phyloP scores from a whole-genome alignment of 2,329 filamentous ascomycete species.

The Lasiodiplodia gonubiensis region DNA sequence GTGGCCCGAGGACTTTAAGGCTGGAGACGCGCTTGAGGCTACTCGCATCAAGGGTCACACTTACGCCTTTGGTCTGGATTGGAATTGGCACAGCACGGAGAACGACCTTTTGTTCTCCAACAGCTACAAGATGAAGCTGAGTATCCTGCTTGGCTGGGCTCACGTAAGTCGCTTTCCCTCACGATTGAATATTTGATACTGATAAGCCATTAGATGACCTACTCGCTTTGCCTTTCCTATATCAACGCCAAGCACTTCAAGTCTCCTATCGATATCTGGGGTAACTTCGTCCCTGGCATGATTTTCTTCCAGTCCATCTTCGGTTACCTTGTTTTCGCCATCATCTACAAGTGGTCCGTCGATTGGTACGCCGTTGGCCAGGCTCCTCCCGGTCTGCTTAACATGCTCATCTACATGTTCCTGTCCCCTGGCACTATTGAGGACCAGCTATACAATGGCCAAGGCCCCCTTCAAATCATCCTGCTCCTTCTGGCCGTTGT shows the following conservation, averaged over 20 bases:
- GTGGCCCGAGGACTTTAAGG: constrained; percentile 73
- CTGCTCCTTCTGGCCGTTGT: constrained; percentile 80
- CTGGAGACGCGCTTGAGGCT: constrained; percentile 69
- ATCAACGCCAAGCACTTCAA: constrained; percentile 96
- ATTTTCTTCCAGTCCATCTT: constrained; percentile 99
- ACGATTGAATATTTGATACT: constrained; percentile 3
- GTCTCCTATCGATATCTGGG: constrained; percentile 93
- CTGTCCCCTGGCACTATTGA: constrained; percentile 79
- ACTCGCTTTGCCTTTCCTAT: constrained; percentile 89
- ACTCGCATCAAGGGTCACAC: constrained; percentile 73
- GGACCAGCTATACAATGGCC: constrained; percentile 77
- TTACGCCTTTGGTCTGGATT: constrained; percentile 95
- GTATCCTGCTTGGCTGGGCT: constrained; percentile 94
- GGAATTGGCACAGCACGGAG: constrained; percentile 94
- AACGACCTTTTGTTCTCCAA: constrained; percentile 96
- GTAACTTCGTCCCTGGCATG: constrained; percentile 97
- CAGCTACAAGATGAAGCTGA: constrained; percentile 99
- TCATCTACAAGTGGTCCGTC: constrained; percentile 95
- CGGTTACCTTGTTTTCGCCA: constrained; percentile 90
- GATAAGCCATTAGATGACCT: constrained; percentile 73
- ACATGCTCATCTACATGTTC: constrained; percentile 99
- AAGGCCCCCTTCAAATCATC: constrained; percentile 75
- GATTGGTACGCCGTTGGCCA: constrained; percentile 75
- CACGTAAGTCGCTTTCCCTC: constrained; percentile 60
- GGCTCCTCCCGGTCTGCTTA: constrained; percentile 84